Percentiles rank a stretch among this genome's conserved stretches.
Evolutionary conservation across 768 basidiomycete genomes (phyloP).

Genomic region (Pulveroboletus sp.): DNA sequence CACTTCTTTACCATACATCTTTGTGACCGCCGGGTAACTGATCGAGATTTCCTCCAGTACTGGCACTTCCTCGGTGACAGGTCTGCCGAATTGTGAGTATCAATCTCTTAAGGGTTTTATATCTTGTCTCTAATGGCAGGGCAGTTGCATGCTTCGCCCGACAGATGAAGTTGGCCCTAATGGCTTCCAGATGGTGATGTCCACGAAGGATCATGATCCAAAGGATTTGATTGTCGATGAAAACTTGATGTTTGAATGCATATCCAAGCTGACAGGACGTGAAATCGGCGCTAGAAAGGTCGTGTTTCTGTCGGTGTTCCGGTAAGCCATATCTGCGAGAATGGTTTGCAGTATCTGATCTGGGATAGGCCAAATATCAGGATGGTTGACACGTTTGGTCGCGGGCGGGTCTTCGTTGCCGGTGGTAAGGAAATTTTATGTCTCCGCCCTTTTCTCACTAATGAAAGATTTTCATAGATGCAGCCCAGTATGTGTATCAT

Average conservation of each 20-base stretch:
- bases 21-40: background rate
- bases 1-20: background rate
- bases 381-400: constrained; percentile 41
- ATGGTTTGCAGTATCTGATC: no score
- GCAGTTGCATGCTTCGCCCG: constrained; percentile 8
- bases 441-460: background rate
- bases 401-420: constrained; percentile 45
- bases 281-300: constrained; percentile 33
- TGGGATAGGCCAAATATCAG: constrained; percentile 38
- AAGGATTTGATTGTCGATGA: constrained; percentile 17
- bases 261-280: constrained; percentile 27
- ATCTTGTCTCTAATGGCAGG: background rate
- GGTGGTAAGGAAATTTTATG: constrained; percentile 35
- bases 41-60: background rate
- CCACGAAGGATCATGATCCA: constrained; percentile 6
- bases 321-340: no score
- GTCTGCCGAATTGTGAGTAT: constrained; percentile 5
- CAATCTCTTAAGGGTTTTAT: background rate
- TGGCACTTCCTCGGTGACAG: background rate
- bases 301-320: background rate
- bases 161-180: constrained; percentile 19
- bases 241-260: constrained; percentile 27
- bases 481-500: constrained; percentile 35
- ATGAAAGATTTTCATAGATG: constrained; percentile 31
- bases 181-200: constrained; percentile 19